phyloP scores from a whole-genome alignment of 345 rosid species.

The Salix suchowensis region DNA sequence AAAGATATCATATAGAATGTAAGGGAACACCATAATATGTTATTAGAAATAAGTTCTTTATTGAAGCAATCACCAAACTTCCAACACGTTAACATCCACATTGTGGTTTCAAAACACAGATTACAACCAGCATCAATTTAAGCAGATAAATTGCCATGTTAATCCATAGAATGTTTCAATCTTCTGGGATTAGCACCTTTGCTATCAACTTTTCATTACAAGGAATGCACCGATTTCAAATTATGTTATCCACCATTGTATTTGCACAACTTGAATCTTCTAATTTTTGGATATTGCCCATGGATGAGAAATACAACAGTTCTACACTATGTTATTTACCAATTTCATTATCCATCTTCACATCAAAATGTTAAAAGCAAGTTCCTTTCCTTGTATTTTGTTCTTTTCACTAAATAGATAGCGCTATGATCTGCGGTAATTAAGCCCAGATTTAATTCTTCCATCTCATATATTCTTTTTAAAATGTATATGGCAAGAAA shows the following conservation, averaged over 20 bases:
- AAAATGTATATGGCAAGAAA: not conserved
- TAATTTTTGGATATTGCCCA: not conserved
- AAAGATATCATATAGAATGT: not conserved
- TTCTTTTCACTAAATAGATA: not conserved
- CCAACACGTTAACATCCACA: not conserved
- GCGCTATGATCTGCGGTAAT: not conserved
- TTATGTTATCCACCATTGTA: not conserved
- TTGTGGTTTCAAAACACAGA: not conserved
- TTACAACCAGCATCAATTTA: not conserved
- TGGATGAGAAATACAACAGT: not conserved
- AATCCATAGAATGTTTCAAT: not conserved
- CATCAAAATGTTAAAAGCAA: not conserved
- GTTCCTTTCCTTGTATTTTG: not conserved
- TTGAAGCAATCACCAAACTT: not conserved
- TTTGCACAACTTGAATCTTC: not conserved
- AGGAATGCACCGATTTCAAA: not conserved
- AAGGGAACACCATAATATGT: not conserved
- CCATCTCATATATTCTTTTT: not conserved
- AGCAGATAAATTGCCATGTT: not conserved
- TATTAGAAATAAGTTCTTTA: not conserved
- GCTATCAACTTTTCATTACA: not conserved
- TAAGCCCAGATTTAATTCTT: not conserved
- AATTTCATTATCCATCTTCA: not conserved
- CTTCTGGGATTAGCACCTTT: not conserved
- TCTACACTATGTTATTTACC: not conserved